Evolutionary conservation across 495 filamentous ascomycete genomes (phyloP).

Genomic region (Talaromyces liani): DNA sequence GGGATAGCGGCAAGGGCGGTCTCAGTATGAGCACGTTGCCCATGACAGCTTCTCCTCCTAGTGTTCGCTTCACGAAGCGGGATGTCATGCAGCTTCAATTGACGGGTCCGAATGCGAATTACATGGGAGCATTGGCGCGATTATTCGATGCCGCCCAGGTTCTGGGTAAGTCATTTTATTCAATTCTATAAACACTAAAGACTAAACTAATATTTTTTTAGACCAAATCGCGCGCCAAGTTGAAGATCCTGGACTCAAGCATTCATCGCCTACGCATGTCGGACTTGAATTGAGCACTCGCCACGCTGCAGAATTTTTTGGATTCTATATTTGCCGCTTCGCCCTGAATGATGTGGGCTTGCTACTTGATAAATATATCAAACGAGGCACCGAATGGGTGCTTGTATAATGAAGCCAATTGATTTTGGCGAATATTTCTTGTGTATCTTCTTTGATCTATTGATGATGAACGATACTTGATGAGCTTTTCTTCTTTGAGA

Average conservation of each 20-base stretch:
- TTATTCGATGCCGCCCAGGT: constrained; percentile 93
- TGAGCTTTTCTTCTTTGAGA: constrained; percentile 21
- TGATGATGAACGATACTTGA: constrained; percentile 15
- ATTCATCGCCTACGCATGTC: constrained; percentile 77
- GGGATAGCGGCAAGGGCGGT: constrained; percentile 51
- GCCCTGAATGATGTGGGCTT: constrained; percentile 75
- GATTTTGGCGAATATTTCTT: constrained; percentile 8
- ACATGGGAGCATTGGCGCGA: constrained; percentile 84
- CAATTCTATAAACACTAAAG: constrained; percentile 5
- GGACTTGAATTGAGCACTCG: constrained; percentile 87
- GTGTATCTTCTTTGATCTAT: constrained; percentile 18
- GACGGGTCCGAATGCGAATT: constrained; percentile 76
- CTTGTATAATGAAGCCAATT: constrained; percentile 35
- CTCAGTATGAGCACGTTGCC: constrained; percentile 65
- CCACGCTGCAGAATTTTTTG: constrained; percentile 96
- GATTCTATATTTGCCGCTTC: constrained; percentile 93
- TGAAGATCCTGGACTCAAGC: constrained; percentile 83
- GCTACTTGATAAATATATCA: constrained; percentile 94
- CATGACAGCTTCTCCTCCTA: constrained; percentile 63
- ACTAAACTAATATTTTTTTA: constrained; percentile 26
- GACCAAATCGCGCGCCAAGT: constrained; percentile 96
- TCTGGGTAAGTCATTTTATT: constrained; percentile 62
- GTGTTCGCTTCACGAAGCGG: constrained; percentile 54
- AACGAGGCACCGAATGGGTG: constrained; percentile 94
- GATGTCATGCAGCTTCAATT: constrained; percentile 63